Base-by-base conservation (phyloP, 345 rosid genomes). In the Pelargonium nanum region DNA sequence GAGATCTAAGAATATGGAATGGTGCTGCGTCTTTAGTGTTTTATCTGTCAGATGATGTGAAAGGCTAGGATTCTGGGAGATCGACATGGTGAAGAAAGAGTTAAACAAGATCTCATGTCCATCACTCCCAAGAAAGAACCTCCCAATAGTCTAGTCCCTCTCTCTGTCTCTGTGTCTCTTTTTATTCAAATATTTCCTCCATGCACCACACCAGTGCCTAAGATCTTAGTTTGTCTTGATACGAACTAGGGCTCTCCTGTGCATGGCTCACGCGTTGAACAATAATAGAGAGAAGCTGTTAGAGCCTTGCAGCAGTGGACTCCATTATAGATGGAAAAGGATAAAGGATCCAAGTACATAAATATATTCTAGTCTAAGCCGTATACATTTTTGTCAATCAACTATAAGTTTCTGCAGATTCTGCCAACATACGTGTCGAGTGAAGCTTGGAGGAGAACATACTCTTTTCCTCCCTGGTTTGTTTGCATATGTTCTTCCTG, bases 11-110 rank as follows among this genome's bases (percentile, higher is more conserved):
- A 10, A 40, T 7, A 22, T 34, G 59, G 25, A 34, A 65, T 58
- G 55, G 22, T 6, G 5, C 17, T 52, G 22, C 22, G 21, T 40
- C 32, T 40, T 40, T 40, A 40, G 48, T 40, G 48, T 10, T 28
- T 3, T 28, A 28, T 28, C 3, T 2, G 32, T 28, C 32, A 28
- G 32, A 15, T 67, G 74, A 70, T 70, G 72, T 59, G 74, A 70
- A 70, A 63, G 72, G 69, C 57, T 53, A 21, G 45, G 78, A 74
- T 67, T 56, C 48, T 22, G 63, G 54, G 71, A 63, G 53, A 74
- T 74, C 66, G 67, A 56, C 32, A 9, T 62, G 26, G 59, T n/a
- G 22, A 55, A 52, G 57, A 63, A 67, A 59, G 55, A 21, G 69
- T 53, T 51, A 60, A 74, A 58, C 61, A 57, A 66, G 59, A 67